These are phyloP conservation scores for sunflower (Helianthus annuus) DNA, from an alignment of 129 eudicot genomes.

Conservation along the genomic window HanXRQr2.0-SUNRISE NC_035433.2:90302089-90302588, in stretches of 20 bases:
- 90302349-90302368: constrained; percentile 64
- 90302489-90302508: constrained; percentile 97
- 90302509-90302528: constrained; percentile 89
- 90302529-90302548: not conserved
- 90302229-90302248: not conserved
- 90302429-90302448: constrained; percentile 77
- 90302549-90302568: not conserved
- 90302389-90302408: constrained; percentile 54
- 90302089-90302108: constrained; percentile 11
- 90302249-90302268: constrained; percentile 8
- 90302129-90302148: constrained; percentile 17
- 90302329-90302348: constrained; percentile 67
- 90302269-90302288: constrained; percentile 14
- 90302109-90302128: constrained; percentile 10
- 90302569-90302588: not conserved
- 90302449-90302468: constrained; percentile 88
- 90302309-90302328: constrained; percentile 69
- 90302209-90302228: constrained; percentile 32
- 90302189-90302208: constrained; percentile 36
- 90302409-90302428: constrained; percentile 72
- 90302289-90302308: constrained; percentile 23
- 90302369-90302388: constrained; percentile 46
- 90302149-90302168: constrained; percentile 32
- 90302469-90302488: constrained; percentile 87
- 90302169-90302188: constrained; percentile 22